These are phyloP conservation scores for Ogataea zsoltii DNA, from an alignment of 805 yeast genomes.

Conservation along the genomic window DNA sequence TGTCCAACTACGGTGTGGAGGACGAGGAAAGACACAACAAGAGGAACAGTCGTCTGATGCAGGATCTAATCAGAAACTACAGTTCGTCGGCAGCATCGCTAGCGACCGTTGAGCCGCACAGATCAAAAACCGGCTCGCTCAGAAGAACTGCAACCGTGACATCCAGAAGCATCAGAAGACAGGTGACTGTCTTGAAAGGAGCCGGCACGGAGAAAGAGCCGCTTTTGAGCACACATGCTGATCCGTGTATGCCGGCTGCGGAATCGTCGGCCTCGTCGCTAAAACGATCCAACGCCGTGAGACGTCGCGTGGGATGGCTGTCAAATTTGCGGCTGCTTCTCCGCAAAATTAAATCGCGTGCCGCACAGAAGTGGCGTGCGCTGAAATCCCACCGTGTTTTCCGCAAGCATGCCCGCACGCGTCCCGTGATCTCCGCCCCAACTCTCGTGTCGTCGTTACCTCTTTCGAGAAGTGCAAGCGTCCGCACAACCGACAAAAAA, in stretches of 20 bases:
- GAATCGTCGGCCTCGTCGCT: slow-evolving; percentile 12
- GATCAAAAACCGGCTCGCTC: background rate
- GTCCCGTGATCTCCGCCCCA: background rate
- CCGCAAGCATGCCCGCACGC: slow-evolving; percentile 1
- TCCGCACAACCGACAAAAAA: no score
- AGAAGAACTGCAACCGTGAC: background rate
- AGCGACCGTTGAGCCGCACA: slow-evolving; percentile 1
- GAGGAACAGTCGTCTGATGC: slow-evolving; percentile 14
- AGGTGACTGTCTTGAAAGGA: no score
- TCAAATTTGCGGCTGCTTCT: slow-evolving; percentile 18
- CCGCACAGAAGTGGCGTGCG: slow-evolving; percentile 23
- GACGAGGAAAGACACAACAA: slow-evolving; percentile 7
- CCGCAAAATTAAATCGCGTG: slow-evolving; percentile 11
- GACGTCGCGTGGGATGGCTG: slow-evolving; percentile 33
- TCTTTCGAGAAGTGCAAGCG: no score
- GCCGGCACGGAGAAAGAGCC: no score
- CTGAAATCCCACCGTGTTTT: slow-evolving; percentile 10
- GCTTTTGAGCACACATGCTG: no score
- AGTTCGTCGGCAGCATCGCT: slow-evolving; percentile 1
- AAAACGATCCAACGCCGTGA: slow-evolving; percentile 34
- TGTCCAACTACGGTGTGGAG: slow-evolving; percentile 16
- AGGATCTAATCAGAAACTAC: slow-evolving; percentile 12
- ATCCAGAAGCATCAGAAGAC: no score
- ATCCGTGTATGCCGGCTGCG: no score
- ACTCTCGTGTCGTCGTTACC: no score